Evolutionary conservation across 78 protist species (phyloP), one percentile per base, ranked within the genome.

Genomic region (Dictyostelium intermedium): DNA sequence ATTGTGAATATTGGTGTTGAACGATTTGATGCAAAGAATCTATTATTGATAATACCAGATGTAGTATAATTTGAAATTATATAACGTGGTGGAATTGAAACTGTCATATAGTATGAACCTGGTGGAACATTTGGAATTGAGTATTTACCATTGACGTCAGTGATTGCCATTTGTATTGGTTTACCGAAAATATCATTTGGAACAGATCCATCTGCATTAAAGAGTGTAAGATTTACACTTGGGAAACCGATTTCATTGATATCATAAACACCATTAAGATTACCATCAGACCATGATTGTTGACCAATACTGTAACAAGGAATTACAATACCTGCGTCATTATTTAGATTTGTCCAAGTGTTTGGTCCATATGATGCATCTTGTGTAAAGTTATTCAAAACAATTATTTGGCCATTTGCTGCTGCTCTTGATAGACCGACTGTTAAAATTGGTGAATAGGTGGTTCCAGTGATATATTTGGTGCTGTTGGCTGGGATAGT

Each of bases 171-270:
- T 32, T 3, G 82, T 5, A 82, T 72, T 35, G 61, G 53, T 23
- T 6, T n/a, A 5, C 83, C 86, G 23, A 34, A 35, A 9, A 91
- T 63, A 41, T 50, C 79, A 32, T 27, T 37, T 32, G 82, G 83
- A 14, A 37, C 27, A 0, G 53, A 8, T 1, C 83, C 83, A 47
- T 43, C 72, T 63, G 69, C 95, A 27, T 80, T 50, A 41, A 16
- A 50, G 23, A 91, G 37, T 47, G 89, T 74, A n/a, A 91, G 13
- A 30, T 32, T 73, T 47, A 80, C 69, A 56, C 20, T 13, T 39
- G 95, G 70, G 73, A 63, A 76, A 2, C 82, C 87, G 8, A 74
- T 60, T 80, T 91, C 95, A 72, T 83, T 83, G 41, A 50, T 74
- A 91, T 91, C 95, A 9, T 18, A 91, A 6, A 20, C n/a, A 41